Conservation (phyloP, 495 filamentous ascomycete species). For the Paragyromitra xinjiangensis region DNA sequence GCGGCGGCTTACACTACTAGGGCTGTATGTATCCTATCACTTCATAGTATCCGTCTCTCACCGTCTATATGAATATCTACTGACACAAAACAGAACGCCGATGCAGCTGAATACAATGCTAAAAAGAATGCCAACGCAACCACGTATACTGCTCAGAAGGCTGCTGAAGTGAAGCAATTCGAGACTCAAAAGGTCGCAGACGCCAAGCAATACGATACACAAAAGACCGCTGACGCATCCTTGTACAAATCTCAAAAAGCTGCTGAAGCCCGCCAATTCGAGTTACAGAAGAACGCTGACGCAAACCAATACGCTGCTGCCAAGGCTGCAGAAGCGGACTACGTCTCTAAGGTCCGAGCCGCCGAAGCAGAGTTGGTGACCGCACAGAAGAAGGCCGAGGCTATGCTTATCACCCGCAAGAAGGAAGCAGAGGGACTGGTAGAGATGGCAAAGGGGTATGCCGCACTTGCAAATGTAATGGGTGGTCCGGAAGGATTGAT, state of each 20-base stretch:
- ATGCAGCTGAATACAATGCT: constrained; percentile 68
- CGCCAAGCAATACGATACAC: constrained; percentile 63
- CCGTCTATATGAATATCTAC: background rate
- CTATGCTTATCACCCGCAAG: constrained; percentile 67
- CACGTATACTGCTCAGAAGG: constrained; percentile 66
- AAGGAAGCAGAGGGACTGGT: constrained; percentile 76
- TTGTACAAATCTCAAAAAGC: constrained; percentile 67
- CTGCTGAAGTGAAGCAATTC: constrained; percentile 64
- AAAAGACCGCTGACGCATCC: constrained; percentile 67
- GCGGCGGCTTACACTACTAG: constrained; percentile 62
- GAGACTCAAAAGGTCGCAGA: constrained; percentile 53
- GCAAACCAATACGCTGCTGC: constrained; percentile 57
- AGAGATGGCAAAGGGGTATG: constrained; percentile 80
- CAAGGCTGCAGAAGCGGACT: constrained; percentile 60
- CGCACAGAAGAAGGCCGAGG: constrained; percentile 70
- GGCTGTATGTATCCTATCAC: constrained; percentile 52
- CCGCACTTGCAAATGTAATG: constrained; percentile 71
- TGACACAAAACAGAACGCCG: constrained; percentile 66
- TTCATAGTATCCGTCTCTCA: background rate
- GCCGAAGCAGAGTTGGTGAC: constrained; percentile 62
- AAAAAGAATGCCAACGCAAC: constrained; percentile 68
- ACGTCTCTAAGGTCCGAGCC: constrained; percentile 56
- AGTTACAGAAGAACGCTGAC: constrained; percentile 54
- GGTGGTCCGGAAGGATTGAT: constrained; percentile 78
- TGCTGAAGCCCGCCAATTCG: constrained; percentile 64